Conservation (phyloP, 495 filamentous ascomycete species). For the Aspergillus baeticus region DNA sequence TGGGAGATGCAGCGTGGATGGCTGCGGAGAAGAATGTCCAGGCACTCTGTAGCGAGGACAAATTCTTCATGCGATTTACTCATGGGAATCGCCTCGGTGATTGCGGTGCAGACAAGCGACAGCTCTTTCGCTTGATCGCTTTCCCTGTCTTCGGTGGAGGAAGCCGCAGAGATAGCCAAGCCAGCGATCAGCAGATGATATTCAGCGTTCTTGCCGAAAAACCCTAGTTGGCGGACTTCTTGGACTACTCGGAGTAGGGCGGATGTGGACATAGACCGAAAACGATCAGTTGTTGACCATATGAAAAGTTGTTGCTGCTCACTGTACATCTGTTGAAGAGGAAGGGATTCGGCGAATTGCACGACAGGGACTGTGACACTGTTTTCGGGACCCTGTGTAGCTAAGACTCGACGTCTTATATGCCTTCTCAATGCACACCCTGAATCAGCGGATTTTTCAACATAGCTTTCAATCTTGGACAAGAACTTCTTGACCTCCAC, state of each 20-base stretch:
- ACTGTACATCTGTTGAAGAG: conserved; percentile 38
- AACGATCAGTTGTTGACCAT: conserved; percentile 35
- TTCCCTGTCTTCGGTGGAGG: conserved; percentile 41
- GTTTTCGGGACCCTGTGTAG: conserved; percentile 30
- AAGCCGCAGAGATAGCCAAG: conserved; percentile 33
- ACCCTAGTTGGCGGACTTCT: conserved; percentile 34
- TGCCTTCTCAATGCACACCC: conserved; percentile 32
- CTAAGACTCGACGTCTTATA: conserved; percentile 40
- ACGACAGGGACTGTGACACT: conserved; percentile 33
- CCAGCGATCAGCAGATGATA: conserved; percentile 39
- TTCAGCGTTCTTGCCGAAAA: conserved; percentile 28
- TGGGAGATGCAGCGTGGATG: conserved; percentile 58
- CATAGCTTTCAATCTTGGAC: conserved; percentile 38
- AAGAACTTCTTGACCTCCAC: conserved; percentile 39
- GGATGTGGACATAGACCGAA: conserved; percentile 34
- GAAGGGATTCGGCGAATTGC: conserved; percentile 36
- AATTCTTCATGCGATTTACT: conserved; percentile 52
- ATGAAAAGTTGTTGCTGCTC: conserved; percentile 45
- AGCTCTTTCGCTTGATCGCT: conserved; percentile 34
- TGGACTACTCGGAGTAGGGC: conserved; percentile 29
- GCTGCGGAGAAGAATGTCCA: conserved; percentile 57
- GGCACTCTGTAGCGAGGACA: conserved; percentile 52
- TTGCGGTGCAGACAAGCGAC: conserved; percentile 34
- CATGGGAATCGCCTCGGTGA: conserved; percentile 29
- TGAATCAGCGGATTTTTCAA: conserved; percentile 40